Evolutionary conservation across 1,284 basidiomycete genomes (phyloP), one percentile per base, ranked within the genome.

Genomic region (Exsudoporus floridanus): DNA sequence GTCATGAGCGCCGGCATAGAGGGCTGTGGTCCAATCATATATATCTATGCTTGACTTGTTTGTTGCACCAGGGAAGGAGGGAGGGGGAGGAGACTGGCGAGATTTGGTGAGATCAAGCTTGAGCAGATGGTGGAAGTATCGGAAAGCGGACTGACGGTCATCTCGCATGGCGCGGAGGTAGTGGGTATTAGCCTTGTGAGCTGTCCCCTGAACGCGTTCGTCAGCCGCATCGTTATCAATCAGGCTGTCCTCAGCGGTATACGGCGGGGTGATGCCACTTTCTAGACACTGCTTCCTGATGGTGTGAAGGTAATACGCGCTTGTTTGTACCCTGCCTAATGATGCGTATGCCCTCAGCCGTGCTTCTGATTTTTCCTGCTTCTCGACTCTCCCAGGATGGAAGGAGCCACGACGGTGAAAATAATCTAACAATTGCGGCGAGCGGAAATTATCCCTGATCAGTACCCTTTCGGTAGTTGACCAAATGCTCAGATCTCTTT

Each of bases 281-380:
- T 63, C 44, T 10, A 67, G 40, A 51, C 60, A 68, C 0, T 61
- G 50, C 5, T 56, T 56, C 7, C 61, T 67, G 36, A 85, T 74
- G 7, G 71, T 60, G 1, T 70, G 63, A 19, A 75, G 65, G 46
- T 78, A 80, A 30, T 68, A 48, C 6, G 67, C 59, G 1, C 77
- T 76, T 16, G 75, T 61, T 33, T 76, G 68, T 4, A 76, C 73
- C 2, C 66, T 70, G 0, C 79, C 75, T 5, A 74, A 53, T 3
- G 72, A 73, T 0, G 80, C 69, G 42, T 79, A 79, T 8, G 82
- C 66, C n/a, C 76, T 74, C 3, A 83, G 67, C 52, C 78, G 78
- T 0, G 74, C 66, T 45, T 81, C 75, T 14, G 49, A 46, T 25
- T 14, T 53, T 19, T 55, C 42, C 31, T n/a, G 39, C 14, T 37